These are phyloP conservation scores for Colletotrichum somersetense DNA, from an alignment of 2,329 filamentous ascomycete genomes.

Conservation along the genomic window DNA sequence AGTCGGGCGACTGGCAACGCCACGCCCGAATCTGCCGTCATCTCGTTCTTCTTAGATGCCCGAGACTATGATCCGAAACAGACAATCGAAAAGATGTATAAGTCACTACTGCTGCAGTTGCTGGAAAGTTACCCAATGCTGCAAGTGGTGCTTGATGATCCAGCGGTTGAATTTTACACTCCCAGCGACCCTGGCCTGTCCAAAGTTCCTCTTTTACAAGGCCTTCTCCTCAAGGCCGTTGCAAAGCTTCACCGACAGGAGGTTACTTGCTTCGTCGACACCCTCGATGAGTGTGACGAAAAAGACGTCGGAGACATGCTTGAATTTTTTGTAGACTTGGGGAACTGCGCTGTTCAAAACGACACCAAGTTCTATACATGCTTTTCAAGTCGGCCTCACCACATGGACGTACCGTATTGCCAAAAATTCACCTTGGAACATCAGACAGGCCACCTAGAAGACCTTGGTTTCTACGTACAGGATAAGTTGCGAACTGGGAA, in stretches of 20 bases:
- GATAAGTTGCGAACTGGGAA: background rate
- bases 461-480: background rate
- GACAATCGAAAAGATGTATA: background rate
- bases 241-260: background rate
- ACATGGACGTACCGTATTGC: background rate
- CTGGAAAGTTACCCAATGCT: background rate
- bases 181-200: background rate
- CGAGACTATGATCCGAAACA: background rate
- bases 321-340: background rate
- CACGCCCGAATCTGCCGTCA: background rate
- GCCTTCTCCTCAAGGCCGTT: background rate
- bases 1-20: background rate
- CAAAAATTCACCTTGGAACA: background rate
- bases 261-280: background rate
- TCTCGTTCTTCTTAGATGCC: background rate
- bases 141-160: background rate
- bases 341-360: background rate
- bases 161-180: background rate
- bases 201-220: background rate
- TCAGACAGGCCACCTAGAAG: background rate
- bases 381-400: background rate
- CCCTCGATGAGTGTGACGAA: background rate
- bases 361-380: background rate
- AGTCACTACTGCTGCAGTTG: background rate
- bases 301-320: background rate